Evolutionary conservation across 306 rosid genomes (phyloP).

Genomic region (Prunus fruticosa): DNA sequence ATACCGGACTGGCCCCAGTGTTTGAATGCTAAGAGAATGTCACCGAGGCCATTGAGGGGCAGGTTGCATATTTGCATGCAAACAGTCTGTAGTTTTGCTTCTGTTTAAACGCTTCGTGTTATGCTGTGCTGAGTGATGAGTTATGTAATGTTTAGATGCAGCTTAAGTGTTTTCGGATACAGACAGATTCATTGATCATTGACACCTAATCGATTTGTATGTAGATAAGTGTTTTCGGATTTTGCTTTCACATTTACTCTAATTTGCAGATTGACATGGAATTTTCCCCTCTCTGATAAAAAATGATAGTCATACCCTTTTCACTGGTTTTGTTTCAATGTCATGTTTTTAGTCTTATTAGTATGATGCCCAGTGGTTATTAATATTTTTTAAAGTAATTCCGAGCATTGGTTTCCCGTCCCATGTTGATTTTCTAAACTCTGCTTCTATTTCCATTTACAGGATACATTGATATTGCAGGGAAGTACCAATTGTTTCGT

Average conservation of each 20-base stretch:
- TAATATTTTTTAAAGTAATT: not conserved
- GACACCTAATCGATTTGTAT: no score
- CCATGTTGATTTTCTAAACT: not conserved
- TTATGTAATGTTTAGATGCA: conserved; percentile 32
- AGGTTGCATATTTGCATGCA: no score
- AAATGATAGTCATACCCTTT: no score
- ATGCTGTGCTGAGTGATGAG: not conserved
- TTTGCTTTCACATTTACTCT: no score
- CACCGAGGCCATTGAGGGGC: no score
- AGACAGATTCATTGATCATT: no score
- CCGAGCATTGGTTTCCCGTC: not conserved
- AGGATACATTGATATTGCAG: conserved; percentile 47
- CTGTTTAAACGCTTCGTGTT: not conserved
- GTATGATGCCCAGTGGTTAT: not conserved
- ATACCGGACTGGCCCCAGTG: no score
- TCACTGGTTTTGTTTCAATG: no score
- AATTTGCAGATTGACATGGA: no score
- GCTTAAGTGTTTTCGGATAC: conserved; percentile 30
- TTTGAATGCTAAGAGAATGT: no score
- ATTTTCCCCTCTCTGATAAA: conserved; percentile 11
- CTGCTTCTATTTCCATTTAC: no score
- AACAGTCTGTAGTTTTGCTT: not conserved
- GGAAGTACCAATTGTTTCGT: conserved; percentile 51
- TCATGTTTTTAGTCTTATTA: no score
- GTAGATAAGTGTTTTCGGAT: conserved; percentile 12